Percentiles rank a stretch among this genome's conserved stretches.
Conservation (phyloP, 352 stramenopile species). For the Halophytophthora polymorphica region DNA sequence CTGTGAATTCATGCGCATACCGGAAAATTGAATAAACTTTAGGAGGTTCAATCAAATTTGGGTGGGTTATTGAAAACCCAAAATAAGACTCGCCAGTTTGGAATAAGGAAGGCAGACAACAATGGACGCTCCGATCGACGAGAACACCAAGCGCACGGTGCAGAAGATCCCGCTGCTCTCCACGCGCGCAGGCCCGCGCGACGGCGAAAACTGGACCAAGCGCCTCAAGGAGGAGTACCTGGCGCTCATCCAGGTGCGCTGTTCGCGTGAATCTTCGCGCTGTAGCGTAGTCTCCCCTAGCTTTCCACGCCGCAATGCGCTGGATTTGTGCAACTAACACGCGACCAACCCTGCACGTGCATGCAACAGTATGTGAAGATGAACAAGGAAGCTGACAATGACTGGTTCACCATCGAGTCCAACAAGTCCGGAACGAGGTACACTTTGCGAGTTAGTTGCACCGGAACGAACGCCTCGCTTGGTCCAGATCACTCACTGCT, state of each 20-base stretch:
- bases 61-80: too few species aligned
- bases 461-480: too few species aligned
- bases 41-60: too few species aligned
- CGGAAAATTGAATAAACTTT: too few species aligned
- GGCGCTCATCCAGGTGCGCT: conserved; percentile 67
- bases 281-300: not conserved
- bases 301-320: not conserved
- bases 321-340: not conserved
- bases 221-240: conserved; percentile 88
- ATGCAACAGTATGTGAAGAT: conserved; percentile 73
- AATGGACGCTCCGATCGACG: conserved; percentile 82
- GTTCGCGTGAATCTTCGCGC: too few species aligned
- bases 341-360: not conserved
- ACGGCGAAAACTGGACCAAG: conserved; percentile 77
- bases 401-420: conserved; percentile 89
- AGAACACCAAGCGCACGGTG: conserved; percentile 76
- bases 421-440: conserved; percentile 79
- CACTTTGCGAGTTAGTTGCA: too few species aligned
- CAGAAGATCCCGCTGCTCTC: conserved; percentile 84
- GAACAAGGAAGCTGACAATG: conserved; percentile 89
- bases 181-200: conserved; percentile 71
- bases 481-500: not conserved
- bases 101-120: not conserved
- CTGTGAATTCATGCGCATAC: too few species aligned
- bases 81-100: too few species aligned